A percentile compares a stretch with the other conserved stretches of the same genome.
phyloP scores from a whole-genome alignment of 2,329 filamentous ascomycete species.

The Trichoderma gracile region DNA sequence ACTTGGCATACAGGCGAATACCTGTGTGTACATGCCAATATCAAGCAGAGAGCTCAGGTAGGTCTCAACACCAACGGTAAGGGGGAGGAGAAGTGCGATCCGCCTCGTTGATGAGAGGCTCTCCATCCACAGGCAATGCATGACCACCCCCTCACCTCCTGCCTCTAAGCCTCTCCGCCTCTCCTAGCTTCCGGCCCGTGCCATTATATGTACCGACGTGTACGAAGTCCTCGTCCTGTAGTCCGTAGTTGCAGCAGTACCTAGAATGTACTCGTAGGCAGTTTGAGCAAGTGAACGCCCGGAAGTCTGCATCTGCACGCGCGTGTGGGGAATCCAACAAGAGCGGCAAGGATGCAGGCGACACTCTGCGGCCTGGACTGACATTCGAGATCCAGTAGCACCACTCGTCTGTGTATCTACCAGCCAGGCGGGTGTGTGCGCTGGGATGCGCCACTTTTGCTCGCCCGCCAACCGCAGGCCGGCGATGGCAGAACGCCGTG shows the following conservation, averaged over 20 bases:
- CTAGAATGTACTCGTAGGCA: no score
- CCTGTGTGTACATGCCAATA: not conserved
- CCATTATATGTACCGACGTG: not conserved
- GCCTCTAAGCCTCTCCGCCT: not conserved
- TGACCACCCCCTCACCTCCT: not conserved
- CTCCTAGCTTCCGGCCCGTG: not conserved
- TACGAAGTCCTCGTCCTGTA: not conserved
- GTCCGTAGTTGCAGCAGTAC: not conserved
- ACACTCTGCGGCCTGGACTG: constrained; percentile 5
- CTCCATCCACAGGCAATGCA: not conserved
- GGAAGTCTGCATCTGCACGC: constrained; percentile 13
- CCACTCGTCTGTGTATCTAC: constrained; percentile 1
- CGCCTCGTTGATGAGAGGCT: not conserved
- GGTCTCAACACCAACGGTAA: not conserved
- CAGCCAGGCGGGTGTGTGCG: constrained; percentile 7
- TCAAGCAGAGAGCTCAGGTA: not conserved
- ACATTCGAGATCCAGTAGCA: constrained; percentile 10
- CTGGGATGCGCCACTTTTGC: constrained; percentile 2
- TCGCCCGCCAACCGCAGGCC: constrained; percentile 4
- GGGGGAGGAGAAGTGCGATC: not conserved
- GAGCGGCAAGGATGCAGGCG: constrained; percentile 12
- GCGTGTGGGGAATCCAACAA: constrained; percentile 6
- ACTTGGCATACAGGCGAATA: not conserved
- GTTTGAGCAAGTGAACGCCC: not conserved
- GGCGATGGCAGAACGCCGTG: constrained; percentile 6